Evolutionary conservation across 805 yeast genomes (phyloP), one percentile per base, ranked within the genome.

Genomic region (Pichia cabralensis): DNA sequence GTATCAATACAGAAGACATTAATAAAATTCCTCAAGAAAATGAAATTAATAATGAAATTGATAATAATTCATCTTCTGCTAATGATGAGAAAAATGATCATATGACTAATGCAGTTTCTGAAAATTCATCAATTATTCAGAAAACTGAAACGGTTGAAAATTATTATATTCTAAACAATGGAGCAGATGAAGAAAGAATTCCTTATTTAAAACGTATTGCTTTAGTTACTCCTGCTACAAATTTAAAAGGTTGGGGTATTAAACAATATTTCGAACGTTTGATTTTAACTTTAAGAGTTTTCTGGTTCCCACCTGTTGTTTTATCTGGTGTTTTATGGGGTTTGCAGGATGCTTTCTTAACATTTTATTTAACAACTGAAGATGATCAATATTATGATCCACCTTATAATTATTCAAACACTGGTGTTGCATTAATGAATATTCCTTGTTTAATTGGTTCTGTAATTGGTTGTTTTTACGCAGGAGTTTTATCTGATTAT

Each of bases 311-410:
- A 3, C 80, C 82, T 2, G 77, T 74, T 11, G 58, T 77, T 46
- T 58, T 73, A 17, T 73, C 81, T 2, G 83, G 84, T 32, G 40
- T 76, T n/a, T 72, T 80, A 43, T 81, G 89, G 89, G 89, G 89
- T 29, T 63, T 75, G 38, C 89, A 80, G 53, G 85, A 79, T 50
- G 81, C 85, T 0, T 76, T 79, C 49, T 64, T 80, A 43, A 73
- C 88, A 0, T 80, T 81, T 47, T 81, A 80, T 53, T 55, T 81
- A 42, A 80, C 88, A 3, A 71, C 82, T 9, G 82, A 79, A 50
- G 86, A 80, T 40, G 76, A 76, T 36, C 61, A 64, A 43, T 80
- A 74, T 58, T 73, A 74, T 34, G 76, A 67, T 37, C 65, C 67
- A 0, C 89, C 92, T 9, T 80, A 72, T 66, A 69, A 70, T 53